phyloP scores from a whole-genome alignment of 805 yeast genomes.

The Wickerhamiella australiensis region DNA sequence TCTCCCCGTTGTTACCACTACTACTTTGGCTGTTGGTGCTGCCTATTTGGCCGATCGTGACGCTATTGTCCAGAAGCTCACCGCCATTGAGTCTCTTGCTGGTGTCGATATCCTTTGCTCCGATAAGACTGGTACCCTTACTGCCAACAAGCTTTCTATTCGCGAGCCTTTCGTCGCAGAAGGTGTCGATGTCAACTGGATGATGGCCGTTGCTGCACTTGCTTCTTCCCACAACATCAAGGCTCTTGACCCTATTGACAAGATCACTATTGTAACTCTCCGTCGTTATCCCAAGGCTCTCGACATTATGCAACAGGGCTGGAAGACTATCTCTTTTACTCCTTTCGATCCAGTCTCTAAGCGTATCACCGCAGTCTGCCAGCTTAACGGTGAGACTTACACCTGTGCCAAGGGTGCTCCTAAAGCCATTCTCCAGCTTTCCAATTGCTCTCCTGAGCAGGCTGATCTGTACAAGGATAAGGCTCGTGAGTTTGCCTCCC shows the following conservation, averaged over 20 bases:
- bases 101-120: conserved; percentile 97
- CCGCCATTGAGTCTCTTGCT: conserved; percentile 92
- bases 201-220: conserved; percentile 93
- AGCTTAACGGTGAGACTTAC: conserved; percentile 92
- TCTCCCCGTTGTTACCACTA: conserved; percentile 96
- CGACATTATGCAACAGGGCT: conserved; percentile 32
- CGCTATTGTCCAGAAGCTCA: conserved; percentile 91
- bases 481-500: conserved; percentile 92
- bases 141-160: conserved; percentile 88
- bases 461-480: conserved; percentile 91
- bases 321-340: conserved; percentile 57
- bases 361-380: conserved; percentile 88
- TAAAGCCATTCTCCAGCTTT: conserved; percentile 61
- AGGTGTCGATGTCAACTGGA: conserved; percentile 92
- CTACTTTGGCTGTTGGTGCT: conserved; percentile 98
- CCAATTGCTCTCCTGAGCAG: conserved; percentile 65
- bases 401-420: conserved; percentile 98
- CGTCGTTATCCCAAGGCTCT: conserved; percentile 78
- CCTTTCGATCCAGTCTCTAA: conserved; percentile 97
- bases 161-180: conserved; percentile 97
- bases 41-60: conserved; percentile 94
- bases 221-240: conserved; percentile 97
- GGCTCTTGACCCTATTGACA: conserved; percentile 95
- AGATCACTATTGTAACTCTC: conserved; percentile 87
- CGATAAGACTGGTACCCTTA: conserved; percentile 94